Conservation (phyloP, 2,329 filamentous ascomycete species). For the Hypoxylon sp. region DNA sequence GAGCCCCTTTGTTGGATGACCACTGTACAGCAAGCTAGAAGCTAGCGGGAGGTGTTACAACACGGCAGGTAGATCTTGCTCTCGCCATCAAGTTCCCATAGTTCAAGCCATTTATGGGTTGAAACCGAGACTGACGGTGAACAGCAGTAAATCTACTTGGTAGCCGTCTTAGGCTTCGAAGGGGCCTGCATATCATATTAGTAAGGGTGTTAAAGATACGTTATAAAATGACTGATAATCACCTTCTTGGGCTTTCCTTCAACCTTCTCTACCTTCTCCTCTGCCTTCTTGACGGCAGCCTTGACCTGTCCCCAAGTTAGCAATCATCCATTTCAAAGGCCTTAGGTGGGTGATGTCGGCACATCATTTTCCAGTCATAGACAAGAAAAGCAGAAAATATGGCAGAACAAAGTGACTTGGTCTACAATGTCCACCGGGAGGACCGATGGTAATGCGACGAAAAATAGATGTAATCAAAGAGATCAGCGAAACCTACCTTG, state of each 20-base stretch:
- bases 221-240: not conserved
- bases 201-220: not conserved
- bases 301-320: conserved; percentile 49
- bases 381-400: not conserved
- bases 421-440: not conserved
- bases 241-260: conserved; percentile 41
- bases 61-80: conserved; percentile 3
- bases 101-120: not conserved
- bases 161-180: conserved; percentile 47
- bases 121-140: conserved; percentile 4
- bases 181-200: conserved; percentile 28
- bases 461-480: conserved; percentile 8
- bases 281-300: conserved; percentile 49
- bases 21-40: conserved; percentile 6
- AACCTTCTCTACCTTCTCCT: conserved; percentile 50
- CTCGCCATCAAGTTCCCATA: conserved; percentile 2
- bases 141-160: conserved; percentile 40
- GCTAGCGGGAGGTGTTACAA: conserved; percentile 1
- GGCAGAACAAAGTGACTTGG: not conserved
- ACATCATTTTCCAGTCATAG: not conserved
- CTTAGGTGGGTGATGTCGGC: not conserved
- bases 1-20: conserved; percentile 5
- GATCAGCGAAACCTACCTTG: conserved; percentile 45
- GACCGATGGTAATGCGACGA: not conserved
- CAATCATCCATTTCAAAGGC: conserved; percentile 7